Evolutionary conservation across 2,329 filamentous ascomycete genomes (phyloP).

Genomic region (Kalmusia sp.): DNA sequence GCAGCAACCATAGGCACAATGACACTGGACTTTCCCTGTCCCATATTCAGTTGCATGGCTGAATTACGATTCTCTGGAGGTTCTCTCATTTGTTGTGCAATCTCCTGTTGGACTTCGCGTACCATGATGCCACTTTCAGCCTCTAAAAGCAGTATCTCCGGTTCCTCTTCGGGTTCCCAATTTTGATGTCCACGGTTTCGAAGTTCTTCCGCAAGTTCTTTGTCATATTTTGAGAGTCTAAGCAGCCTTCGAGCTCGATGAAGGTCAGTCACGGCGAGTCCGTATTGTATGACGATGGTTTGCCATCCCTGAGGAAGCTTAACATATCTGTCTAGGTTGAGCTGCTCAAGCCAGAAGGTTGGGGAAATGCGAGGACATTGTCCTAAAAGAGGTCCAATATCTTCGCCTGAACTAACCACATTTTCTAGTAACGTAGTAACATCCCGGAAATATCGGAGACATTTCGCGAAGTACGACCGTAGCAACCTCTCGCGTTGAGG

Average conservation of each 20-base stretch:
- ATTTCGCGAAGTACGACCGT: constrained; percentile 16
- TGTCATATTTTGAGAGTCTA: constrained; percentile 13
- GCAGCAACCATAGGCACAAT: constrained; percentile 41
- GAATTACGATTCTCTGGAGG: constrained; percentile 28
- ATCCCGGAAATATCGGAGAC: constrained; percentile 15
- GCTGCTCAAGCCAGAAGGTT: constrained; percentile 31
- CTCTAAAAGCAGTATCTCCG: constrained; percentile 70
- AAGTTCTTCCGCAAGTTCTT: constrained; percentile 44
- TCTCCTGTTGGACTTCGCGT: constrained; percentile 64
- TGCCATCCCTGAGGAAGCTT: constrained; percentile 30
- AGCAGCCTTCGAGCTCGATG: constrained; percentile 40
- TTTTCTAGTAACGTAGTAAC: constrained; percentile 12
- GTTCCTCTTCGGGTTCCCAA: constrained; percentile 60
- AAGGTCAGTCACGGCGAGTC: constrained; percentile 30
- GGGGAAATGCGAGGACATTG: constrained; percentile 29
- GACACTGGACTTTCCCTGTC: constrained; percentile 40
- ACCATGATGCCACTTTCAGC: constrained; percentile 69
- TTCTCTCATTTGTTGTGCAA: constrained; percentile 64
- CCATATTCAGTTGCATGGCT: constrained; percentile 46
- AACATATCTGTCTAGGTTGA: constrained; percentile 25
- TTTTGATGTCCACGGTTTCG: constrained; percentile 61
- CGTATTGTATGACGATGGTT: constrained; percentile 29
- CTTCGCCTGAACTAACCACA: constrained; percentile 2
- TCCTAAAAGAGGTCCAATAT: constrained; percentile 7
- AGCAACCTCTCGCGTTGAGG: too few relatives aligned